Evolutionary conservation across 495 filamentous ascomycete genomes (phyloP), one percentile per base, ranked within the genome.

Genomic region (Aspergillus carlsbadensis): DNA sequence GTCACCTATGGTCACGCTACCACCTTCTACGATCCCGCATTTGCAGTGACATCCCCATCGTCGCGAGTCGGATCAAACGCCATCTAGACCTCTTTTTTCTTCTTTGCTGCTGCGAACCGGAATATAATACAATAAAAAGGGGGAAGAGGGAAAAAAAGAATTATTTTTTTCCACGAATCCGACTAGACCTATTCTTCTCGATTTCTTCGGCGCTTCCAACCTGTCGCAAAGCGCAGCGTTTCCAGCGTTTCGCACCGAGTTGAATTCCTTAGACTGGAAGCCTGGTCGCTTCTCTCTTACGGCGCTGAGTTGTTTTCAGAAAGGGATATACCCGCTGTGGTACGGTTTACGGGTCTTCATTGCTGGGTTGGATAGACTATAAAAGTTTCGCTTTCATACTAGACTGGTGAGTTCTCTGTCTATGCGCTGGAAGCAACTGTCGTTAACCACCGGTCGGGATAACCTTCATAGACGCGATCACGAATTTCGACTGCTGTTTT

Each of bases 1-100:
- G 67, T 76, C 67, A 71, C 69, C 48, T 57, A 65, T 59, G 65
- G 58, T 74, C 71, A 73, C 69, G 67, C 69, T 71, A 73, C 66
- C 63, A 66, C 35, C 46, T 50, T 64, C 35, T 61, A 45, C 60
- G 48, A 64, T 58, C 54, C 49, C 60, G 58, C 69, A 59, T 65
- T 63, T 64, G 57, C 35, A 54, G 31, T 54, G 52, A 57, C 47
- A 53, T 39, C 42, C 48, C 40, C 44, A 58, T 43, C 49, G 39
- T 59, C 57, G 62, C 60, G 37, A 61, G n/a, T 56, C 51, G 40
- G 54, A 42, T 52, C 58, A 24, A 57, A 20, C 44, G 22, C 40
- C 36, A 34, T 51, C 29, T 60, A 62, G 56, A 62, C 43, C 24
- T 48, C 35, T 52, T 61, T 54, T 55, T 39, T 42, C 22, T 54